Percentiles rank a stretch among this genome's conserved stretches.
Conservation (phyloP, 2,329 filamentous ascomycete species). For the Aurifilum marmelostoma region DNA sequence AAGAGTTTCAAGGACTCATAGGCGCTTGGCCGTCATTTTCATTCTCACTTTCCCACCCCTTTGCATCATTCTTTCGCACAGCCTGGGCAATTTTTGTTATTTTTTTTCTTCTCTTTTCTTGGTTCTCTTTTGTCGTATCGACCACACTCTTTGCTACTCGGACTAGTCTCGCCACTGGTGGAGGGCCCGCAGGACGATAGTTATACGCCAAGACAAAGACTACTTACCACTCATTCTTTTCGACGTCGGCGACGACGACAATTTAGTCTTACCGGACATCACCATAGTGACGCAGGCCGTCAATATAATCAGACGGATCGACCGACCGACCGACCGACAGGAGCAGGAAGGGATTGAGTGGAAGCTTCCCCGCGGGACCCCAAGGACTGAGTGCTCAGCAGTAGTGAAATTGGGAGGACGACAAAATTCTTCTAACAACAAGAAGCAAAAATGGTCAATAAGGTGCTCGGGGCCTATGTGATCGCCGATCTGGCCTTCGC, state of each 20-base stretch:
- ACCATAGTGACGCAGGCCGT: conserved; percentile 45
- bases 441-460: conserved; percentile 54
- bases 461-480: conserved; percentile 55
- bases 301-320: conserved; percentile 32
- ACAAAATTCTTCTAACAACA: background rate
- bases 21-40: conserved; percentile 16
- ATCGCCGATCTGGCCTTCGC: conserved; percentile 55
- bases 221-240: conserved; percentile 13
- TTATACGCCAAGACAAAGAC: conserved; percentile 13
- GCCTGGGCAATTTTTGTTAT: conserved; percentile 4
- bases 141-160: conserved; percentile 6
- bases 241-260: background rate
- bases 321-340: conserved; percentile 5
- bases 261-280: conserved; percentile 13
- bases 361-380: conserved; percentile 29
- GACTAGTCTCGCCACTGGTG: conserved; percentile 19
- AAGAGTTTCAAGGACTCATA: conserved; percentile 20
- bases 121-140: conserved; percentile 8
- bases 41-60: conserved; percentile 13
- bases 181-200: conserved; percentile 28
- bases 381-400: conserved; percentile 31
- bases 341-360: conserved; percentile 28
- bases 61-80: conserved; percentile 12
- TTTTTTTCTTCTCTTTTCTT: conserved; percentile 1
- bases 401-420: conserved; percentile 11